Base-by-base conservation (phyloP, 1,139 yeast species). In the Spathaspora sp. region DNA sequence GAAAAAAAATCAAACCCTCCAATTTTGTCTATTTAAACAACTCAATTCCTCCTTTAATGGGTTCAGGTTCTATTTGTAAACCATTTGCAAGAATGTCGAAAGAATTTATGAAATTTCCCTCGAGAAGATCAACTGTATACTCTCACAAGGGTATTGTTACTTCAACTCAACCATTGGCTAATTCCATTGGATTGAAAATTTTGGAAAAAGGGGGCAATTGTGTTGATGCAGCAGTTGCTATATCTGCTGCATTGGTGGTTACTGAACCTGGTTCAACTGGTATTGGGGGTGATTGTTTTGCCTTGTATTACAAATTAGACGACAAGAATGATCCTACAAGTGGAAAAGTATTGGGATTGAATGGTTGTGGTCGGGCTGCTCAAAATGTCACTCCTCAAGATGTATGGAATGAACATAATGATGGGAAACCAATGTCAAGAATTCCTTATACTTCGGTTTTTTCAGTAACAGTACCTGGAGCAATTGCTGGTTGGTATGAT, bases 281-380 rank as follows among this genome's bases (percentile, higher is more conserved):
- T 11, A 76, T 87, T 46, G 96, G 95, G 2, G 95, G 95, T 27
- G 96, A 88, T 60, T 84, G 88, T 50, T 88, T 86, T 68, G 80
- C 84, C 1, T 66, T 87, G 43, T 83, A 72, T 59, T 84, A 83
- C 63, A 75, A 80, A 39, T 74, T 74, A 33, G 56, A 65, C 31
- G 69, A 76, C 20, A 72, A 75, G 46, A 36, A 31, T 5, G 47
- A 52, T 31, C 50, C 49, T 24, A 45, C 10, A 11, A 46, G 51
- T 41, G 56, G 56, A 0, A 67, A 71, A 47, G 87, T 86, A 1
- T 67, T 71, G 47, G 95, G 93, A 0, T 58, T 88, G 53, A 88
- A 87, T 61, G 96, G 93, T 4, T 81, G 89, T 37, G 96, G 96
- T 7, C 74, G 88, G 48, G 73, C 91, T 1, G 86, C 93, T 1